phyloP scores from a whole-genome alignment of 2,329 filamentous ascomycete species.

The Neofusicoccum umdonicola region DNA sequence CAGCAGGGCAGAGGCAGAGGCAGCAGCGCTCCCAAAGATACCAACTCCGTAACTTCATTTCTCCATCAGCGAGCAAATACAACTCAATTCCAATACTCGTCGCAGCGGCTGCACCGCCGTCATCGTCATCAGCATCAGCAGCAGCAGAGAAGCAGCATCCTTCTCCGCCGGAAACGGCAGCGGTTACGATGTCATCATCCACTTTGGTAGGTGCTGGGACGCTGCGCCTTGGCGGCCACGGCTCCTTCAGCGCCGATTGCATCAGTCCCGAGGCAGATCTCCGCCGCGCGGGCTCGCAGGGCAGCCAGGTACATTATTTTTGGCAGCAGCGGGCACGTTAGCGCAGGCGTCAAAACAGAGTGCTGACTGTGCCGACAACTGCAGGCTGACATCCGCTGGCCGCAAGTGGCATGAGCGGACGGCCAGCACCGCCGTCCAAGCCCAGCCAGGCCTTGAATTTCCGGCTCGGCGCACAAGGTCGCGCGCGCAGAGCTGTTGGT shows the following conservation, averaged over 20 bases:
- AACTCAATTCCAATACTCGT: not conserved
- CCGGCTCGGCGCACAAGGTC: not conserved
- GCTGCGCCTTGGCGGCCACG: not conserved
- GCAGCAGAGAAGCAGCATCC: not conserved
- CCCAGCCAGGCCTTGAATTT: too few relatives aligned
- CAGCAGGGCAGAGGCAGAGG: not conserved
- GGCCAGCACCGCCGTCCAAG: not conserved
- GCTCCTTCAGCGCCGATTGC: not conserved
- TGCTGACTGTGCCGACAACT: slow-evolving; percentile 16
- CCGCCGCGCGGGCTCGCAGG: not conserved
- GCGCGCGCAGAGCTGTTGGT: too few relatives aligned
- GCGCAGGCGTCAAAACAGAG: slow-evolving; percentile 17
- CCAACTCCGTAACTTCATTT: slow-evolving; percentile 9
- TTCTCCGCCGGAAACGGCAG: not conserved
- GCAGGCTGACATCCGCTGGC: slow-evolving; percentile 1
- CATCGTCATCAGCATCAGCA: not conserved
- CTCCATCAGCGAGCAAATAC: not conserved
- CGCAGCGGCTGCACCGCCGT: not conserved
- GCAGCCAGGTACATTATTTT: slow-evolving; percentile 11
- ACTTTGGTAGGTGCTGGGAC: not conserved
- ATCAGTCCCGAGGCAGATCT: not conserved
- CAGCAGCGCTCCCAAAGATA: slow-evolving; percentile 7
- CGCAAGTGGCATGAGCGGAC: not conserved
- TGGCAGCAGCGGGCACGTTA: slow-evolving; percentile 5
- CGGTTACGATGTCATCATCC: slow-evolving; percentile 7